phyloP scores from a whole-genome alignment of 192 early-diverging fungal genomes.

The Phycomyces nitens region DNA sequence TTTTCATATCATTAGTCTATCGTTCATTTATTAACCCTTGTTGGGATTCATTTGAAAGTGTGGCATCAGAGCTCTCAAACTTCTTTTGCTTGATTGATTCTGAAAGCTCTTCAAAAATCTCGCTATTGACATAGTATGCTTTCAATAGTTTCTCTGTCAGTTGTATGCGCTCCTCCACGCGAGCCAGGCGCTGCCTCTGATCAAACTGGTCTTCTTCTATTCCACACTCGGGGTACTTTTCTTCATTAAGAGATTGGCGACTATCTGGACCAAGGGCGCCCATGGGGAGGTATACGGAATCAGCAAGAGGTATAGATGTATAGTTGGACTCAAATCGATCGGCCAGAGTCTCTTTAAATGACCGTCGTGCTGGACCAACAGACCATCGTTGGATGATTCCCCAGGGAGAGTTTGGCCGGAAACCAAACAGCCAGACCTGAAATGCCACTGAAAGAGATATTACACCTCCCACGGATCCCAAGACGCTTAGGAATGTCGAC shows the following conservation, averaged over 20 bases:
- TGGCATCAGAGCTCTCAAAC: no score
- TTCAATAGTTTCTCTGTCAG: conserved; percentile 20
- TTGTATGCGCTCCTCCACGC: conserved; percentile 21
- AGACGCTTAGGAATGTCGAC: conserved; percentile 23
- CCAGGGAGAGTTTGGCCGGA: conserved; percentile 31
- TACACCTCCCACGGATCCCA: conserved; percentile 32
- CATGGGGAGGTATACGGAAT: conserved; percentile 19
- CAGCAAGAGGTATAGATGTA: conserved; percentile 18
- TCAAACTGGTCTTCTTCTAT: background rate
- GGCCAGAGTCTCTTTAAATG: conserved; percentile 11
- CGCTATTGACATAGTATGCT: conserved; percentile 25
- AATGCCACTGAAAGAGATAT: conserved; percentile 22
- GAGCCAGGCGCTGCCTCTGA: conserved; percentile 13
- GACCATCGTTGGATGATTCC: conserved; percentile 35
- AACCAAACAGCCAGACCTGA: conserved; percentile 32
- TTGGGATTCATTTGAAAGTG: no score
- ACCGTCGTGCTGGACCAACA: conserved; percentile 25
- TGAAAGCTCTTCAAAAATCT: conserved; percentile 20
- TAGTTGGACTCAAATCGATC: conserved; percentile 12
- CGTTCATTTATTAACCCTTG: no score
- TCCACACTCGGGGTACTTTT: background rate
- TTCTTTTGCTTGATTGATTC: conserved; percentile 5
- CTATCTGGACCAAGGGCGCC: background rate
- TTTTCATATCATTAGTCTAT: no score
- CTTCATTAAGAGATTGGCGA: conserved; percentile 1